A percentile compares a stretch with the other conserved stretches of the same genome.
phyloP scores from a whole-genome alignment of 139 green algal species.

The Chlorella sp. region DNA sequence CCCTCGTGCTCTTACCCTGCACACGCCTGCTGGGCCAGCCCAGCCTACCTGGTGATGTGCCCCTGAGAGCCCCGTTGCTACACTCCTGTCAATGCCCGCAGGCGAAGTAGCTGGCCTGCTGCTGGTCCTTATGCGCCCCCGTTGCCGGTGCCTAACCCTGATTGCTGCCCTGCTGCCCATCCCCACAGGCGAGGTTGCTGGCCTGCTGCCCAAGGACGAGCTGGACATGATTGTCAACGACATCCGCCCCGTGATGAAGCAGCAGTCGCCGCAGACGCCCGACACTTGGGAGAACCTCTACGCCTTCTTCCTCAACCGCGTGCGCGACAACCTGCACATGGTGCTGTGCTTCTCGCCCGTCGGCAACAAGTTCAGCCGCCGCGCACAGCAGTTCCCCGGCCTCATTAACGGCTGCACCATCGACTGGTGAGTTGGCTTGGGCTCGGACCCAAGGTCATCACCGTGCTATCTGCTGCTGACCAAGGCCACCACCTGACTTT shows the following conservation, averaged over 20 bases:
- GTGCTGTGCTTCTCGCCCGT: conserved; percentile 92
- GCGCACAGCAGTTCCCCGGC: conserved; percentile 87
- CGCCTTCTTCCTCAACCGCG: conserved; percentile 85
- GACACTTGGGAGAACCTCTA: conserved; percentile 94
- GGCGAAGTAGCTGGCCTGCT: too few relatives aligned
- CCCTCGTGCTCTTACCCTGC: too few relatives aligned
- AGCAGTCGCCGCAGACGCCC: conserved; percentile 34
- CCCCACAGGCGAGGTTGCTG: conserved; percentile 73
- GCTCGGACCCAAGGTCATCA: too few relatives aligned
- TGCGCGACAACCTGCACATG: conserved; percentile 87
- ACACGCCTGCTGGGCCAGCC: too few relatives aligned
- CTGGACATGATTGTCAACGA: conserved; percentile 90
- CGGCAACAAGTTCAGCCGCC: conserved; percentile 74
- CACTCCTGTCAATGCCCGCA: too few relatives aligned
- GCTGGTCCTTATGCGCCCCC: too few relatives aligned
- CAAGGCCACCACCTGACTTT: not conserved
- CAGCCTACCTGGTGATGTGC: too few relatives aligned
- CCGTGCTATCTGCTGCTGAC: not conserved
- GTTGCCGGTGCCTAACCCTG: too few relatives aligned
- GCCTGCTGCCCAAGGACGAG: conserved; percentile 91
- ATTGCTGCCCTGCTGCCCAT: too few relatives aligned
- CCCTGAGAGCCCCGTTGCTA: too few relatives aligned
- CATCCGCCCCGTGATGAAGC: conserved; percentile 78
- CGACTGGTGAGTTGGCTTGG: conserved; percentile 87
- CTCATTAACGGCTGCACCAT: conserved; percentile 95